phyloP scores from a whole-genome alignment of 495 filamentous ascomycete species.

The Lasiosphaeria hispida region DNA sequence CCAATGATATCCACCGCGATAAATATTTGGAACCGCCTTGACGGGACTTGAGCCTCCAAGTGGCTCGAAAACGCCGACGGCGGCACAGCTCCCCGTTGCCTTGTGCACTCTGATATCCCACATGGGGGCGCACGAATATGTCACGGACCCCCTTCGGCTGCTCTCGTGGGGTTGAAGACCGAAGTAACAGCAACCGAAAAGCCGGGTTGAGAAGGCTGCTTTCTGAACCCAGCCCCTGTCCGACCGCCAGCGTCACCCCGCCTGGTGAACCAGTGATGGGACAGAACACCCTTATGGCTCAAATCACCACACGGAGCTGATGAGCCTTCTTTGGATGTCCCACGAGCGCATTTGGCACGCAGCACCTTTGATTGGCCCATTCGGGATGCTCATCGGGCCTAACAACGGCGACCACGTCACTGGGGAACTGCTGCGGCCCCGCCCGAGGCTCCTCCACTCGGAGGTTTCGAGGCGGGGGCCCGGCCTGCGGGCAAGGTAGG shows the following conservation, averaged over 20 bases:
- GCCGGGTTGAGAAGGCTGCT: neutral
- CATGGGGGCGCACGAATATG: neutral
- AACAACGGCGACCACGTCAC: conserved; percentile 21
- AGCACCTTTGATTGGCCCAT: conserved; percentile 10
- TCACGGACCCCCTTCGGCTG: neutral
- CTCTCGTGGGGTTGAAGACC: neutral
- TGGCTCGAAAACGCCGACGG: neutral
- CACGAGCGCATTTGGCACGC: neutral
- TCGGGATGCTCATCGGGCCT: conserved; percentile 4
- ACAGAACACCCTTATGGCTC: neutral
- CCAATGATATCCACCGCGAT: no score
- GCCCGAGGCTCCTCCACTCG: conserved; percentile 10
- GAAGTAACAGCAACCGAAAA: neutral
- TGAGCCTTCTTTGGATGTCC: neutral
- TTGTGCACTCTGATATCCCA: no score
- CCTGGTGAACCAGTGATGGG: conserved; percentile 16
- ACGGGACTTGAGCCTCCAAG: neutral
- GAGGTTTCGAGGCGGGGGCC: conserved; percentile 3
- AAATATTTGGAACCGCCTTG: neutral
- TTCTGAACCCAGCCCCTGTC: neutral
- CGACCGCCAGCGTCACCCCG: neutral
- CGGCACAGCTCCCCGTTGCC: neutral
- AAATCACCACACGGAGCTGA: neutral
- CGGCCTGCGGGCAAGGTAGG: neutral
- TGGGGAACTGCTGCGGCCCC: conserved; percentile 11